Percentiles rank a stretch among this genome's conserved stretches.
These are phyloP conservation scores for Fusarium sp. DNA, from an alignment of 2,329 filamentous ascomycete genomes.

Conservation along the genomic window DNA sequence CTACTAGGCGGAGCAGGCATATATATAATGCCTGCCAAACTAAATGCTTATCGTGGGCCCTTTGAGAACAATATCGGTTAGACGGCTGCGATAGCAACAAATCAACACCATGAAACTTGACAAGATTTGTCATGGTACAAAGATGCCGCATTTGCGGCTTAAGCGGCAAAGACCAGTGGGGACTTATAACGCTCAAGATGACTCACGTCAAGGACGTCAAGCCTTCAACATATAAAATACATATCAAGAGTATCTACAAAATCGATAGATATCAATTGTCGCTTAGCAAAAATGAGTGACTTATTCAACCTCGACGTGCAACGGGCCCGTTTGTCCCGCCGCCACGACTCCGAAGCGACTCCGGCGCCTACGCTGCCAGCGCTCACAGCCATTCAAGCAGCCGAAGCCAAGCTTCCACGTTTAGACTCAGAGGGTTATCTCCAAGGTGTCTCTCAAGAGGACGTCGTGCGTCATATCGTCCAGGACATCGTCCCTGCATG, in stretches of 20 bases:
- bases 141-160: conserved; percentile 33
- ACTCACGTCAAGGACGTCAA: neutral
- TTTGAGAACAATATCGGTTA: neutral
- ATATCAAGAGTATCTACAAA: neutral
- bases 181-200: conserved; percentile 6
- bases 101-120: conserved; percentile 17
- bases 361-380: conserved; percentile 58
- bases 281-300: conserved; percentile 43
- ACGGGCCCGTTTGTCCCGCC: conserved; percentile 43
- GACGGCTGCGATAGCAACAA: conserved; percentile 2
- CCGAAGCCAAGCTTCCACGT: conserved; percentile 59
- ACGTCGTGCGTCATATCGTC: conserved; percentile 60
- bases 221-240: neutral
- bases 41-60: neutral
- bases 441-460: conserved; percentile 48
- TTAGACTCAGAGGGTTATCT: conserved; percentile 53
- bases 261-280: neutral
- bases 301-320: conserved; percentile 49
- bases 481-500: conserved; percentile 70
- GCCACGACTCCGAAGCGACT: conserved; percentile 29
- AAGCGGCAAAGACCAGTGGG: conserved; percentile 31
- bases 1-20: neutral
- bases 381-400: conserved; percentile 52
- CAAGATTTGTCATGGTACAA: neutral
- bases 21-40: neutral